Base-by-base conservation (phyloP, 192 early-diverging fungal species). In the Glomus cerebriforme region DNA sequence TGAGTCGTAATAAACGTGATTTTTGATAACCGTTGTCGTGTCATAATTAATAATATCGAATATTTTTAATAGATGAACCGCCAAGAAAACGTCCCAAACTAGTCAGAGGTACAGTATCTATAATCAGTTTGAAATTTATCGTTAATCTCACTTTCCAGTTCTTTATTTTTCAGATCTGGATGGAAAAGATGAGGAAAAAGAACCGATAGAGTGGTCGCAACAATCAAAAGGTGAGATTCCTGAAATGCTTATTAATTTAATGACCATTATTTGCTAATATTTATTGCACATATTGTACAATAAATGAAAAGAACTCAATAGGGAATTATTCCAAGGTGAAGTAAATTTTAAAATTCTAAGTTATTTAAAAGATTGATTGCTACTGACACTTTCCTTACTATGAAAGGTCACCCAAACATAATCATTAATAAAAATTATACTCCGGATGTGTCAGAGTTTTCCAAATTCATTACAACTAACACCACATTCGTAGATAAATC, bases 401-500 rank as follows among this genome's bases (percentile, higher is more conserved):
- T 70, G 19, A 70, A 69, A 70, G 68, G 24, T 70, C 1, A 1
- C 8, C 68, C 68, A 43, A 70, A 70, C 19, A 35, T 70, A 70
- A 47, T 70, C 39, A 35, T 47, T 12, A 70, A 27, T n/a, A 37
- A n/a, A 3, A 7, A 8, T n/a, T 47, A 47, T 70, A 7, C 43
- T 47, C 68, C n/a, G 7, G 68, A 37, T n/a, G 35, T 39, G n/a
- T 39, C 67, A 17, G n/a, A 69, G 37, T 69, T 69, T 70, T 22
- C 24, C 26, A 26, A 71, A 45, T 71, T 71, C 8, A 15, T 71
- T 71, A 71, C 68, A 26, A 26, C 39, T 2, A 7, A 37, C 68
- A 15, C 2, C 68, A 15, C 2, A 24, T 71, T 78, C 19, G 76
- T 78, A 31, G 76, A 78, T 34, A 78, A 78, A 45, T 78, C 76